Conservation (phyloP, 805 yeast genomes). For the Torulaspora microellipsoides region DNA sequence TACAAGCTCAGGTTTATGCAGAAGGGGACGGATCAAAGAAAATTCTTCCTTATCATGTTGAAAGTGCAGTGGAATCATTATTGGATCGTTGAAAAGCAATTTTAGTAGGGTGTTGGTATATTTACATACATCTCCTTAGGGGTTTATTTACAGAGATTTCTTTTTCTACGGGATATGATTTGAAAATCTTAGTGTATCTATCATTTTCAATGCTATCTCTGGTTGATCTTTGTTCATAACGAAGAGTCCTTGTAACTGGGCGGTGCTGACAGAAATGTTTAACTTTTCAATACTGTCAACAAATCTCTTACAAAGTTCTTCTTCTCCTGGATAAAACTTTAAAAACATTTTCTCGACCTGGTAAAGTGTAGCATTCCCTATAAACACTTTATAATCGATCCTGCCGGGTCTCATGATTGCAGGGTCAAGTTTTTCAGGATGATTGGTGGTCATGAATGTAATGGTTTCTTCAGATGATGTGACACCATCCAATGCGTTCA, state of each 20-base stretch:
- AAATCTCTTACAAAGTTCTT: slow-evolving; percentile 47
- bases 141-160: not conserved
- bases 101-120: not conserved
- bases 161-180: slow-evolving; percentile 31
- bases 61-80: slow-evolving; percentile 32
- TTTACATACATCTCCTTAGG: not conserved
- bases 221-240: slow-evolving; percentile 88
- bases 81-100: slow-evolving; percentile 1
- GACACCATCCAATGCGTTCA: slow-evolving; percentile 95
- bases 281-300: slow-evolving; percentile 40
- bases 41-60: slow-evolving; percentile 40
- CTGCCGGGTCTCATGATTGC: slow-evolving; percentile 94
- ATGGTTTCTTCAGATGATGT: slow-evolving; percentile 95
- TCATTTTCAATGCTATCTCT: slow-evolving; percentile 63
- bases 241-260: slow-evolving; percentile 92
- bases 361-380: slow-evolving; percentile 80
- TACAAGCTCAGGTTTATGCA: slow-evolving; percentile 39
- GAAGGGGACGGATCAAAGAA: slow-evolving; percentile 40
- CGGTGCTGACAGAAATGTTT: slow-evolving; percentile 70
- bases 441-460: slow-evolving; percentile 98
- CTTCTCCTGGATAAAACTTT: slow-evolving; percentile 72
- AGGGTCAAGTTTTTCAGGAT: slow-evolving; percentile 89
- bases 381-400: slow-evolving; percentile 74
- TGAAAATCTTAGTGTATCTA: slow-evolving; percentile 37
- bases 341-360: slow-evolving; percentile 83